Base-by-base conservation (phyloP, 2,329 filamentous ascomycete species). In the Colletotrichum tanaceti region DNA sequence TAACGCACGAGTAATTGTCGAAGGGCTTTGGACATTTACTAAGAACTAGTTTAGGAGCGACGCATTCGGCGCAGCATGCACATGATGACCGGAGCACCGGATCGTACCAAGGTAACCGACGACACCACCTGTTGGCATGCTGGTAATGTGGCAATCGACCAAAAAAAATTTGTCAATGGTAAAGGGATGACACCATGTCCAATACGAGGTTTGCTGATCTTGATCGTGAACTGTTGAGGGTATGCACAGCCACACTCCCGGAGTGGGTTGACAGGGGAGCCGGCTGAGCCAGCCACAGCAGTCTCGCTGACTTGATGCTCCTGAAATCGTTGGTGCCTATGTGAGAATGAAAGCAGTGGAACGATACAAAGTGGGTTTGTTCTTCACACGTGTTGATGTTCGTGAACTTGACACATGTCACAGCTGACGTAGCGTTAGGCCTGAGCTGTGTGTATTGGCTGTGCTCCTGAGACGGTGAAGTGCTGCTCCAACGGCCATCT, bases 221-320 rank as follows among this genome's bases (percentile, higher is more conserved):
- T 55, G 32, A 28, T 35, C 10, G 35, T 20, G 7, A 43, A 32
- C 20, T 24, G 18, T n/a, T 32, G 11, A 20, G 43, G 35, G 24
- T 43, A 47, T 46, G 35, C 58, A 41, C 54, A 41, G 65, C 60
- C 65, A 64, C 61, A 14, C 20, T 49, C 41, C 22, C 54, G n/a
- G 32, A n/a, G 20, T 47, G 32, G 22, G 59, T 20, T 58, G 38
- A 59, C 20, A 46, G 38, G 44, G 52, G 24, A 62, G 44, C 32
- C 43, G 49, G 20, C 20, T 39, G 43, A 20, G 35, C 52, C n/a
- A 39, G 28, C 32, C 24, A 3, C 14, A n/a, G 11, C 3, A 18
- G 54, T 32, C 6, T 6, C 20, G 13, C 41, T 9, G 52, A 11
- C 52, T 20, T 24, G 24, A 52, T 13, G 49, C 28, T 35, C 28